Base-by-base conservation (phyloP, 768 basidiomycete genomes). In the Lenzites betulinus region DNA sequence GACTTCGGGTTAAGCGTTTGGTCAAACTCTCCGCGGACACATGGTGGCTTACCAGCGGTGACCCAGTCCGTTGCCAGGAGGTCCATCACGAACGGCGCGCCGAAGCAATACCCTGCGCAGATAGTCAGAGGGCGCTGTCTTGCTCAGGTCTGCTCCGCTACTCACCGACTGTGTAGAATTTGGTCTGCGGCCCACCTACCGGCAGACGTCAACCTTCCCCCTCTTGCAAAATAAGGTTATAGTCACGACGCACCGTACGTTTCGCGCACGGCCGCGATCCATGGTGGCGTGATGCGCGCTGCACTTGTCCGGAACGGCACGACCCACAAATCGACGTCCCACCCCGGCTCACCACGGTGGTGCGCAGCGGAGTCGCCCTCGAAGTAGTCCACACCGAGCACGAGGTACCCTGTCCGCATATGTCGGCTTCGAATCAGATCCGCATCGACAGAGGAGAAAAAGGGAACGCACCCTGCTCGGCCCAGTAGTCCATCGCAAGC, bases 371-470 rank as follows among this genome's bases (percentile, higher is more conserved):
- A 75, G 55, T 87, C 83, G 7, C 86, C 85, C 51, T 85, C 77
- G 73, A 89, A 86, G 70, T 85, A 88, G 62, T 88, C 87, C 48
- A 81, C 70, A 4, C 84, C 85, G 9, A 87, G 70, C 6, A 88
- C 85, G 48, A 76, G 72, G 67, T 80, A 88, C 1, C 86, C 86
- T 87, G 49, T 13, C 1, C 1, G 22, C n/a, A 22, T n/a, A 11
- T 4, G 30, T 33, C 46, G 23, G 1, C 15, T 7, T 15, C 12
- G 2, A 23, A 20, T 25, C 35, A 15, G 25, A 12, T 22, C 36
- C 23, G 36, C 13, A 20, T 23, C 5, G 11, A 46, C 18, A 15
- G 22, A 25, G 33, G 18, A 22, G 30, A 33, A 39, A 13, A n/a
- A 33, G 18, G 15, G 43, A 41, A 63, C 62, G 39, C 53, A 87